Evolutionary conservation across 2,329 filamentous ascomycete genomes (phyloP), one percentile per base, ranked within the genome.

Genomic region (Stachybotrys elegans): DNA sequence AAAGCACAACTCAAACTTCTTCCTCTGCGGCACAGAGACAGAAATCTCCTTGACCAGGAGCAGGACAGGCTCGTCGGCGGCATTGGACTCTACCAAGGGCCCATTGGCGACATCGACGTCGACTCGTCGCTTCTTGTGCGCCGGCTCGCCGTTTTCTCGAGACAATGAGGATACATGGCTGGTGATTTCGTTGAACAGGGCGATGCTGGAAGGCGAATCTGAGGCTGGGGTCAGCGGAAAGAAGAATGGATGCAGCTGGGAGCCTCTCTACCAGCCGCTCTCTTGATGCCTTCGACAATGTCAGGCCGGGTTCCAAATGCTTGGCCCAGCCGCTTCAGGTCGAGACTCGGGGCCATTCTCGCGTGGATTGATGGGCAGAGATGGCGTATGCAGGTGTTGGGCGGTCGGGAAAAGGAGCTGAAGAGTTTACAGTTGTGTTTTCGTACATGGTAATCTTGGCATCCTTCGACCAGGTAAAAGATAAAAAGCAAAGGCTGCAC

Each of bases 1-100:
- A 49, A 85, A 76, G 60, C 78, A 81, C 8, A 86, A 60, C 50
- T 81, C 78, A 52, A 80, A 80, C 61, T 85, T 86, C 64, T 86
- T 86, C 49, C 83, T 71, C 63, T 82, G 79, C 0, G 83, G 83
- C 4, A 84, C 71, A 1, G 79, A 77, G n/a, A 85, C 70, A 0
- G 81, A 85, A 17, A 86, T 80, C 36, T 84, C 82, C 59, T 81
- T 82, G 47, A 85, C 69, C 50, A 77, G 76, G 16, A 84, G 66
- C 21, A 83, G 61, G 0, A 83, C 63, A 6, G 68, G 54, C 51
- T 83, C 79, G 6, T 68, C 63, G 2, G 67, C 66, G 1, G 74
- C 69, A 40, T 69, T 69, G 20, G 62, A 62, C 23, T 55, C 58
- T 7, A 44, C 41, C 46, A 50, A 50, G 42, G 43, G 48, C 3